Conservation (phyloP, 1,284 basidiomycete species). For the Gomphus sp. region DNA sequence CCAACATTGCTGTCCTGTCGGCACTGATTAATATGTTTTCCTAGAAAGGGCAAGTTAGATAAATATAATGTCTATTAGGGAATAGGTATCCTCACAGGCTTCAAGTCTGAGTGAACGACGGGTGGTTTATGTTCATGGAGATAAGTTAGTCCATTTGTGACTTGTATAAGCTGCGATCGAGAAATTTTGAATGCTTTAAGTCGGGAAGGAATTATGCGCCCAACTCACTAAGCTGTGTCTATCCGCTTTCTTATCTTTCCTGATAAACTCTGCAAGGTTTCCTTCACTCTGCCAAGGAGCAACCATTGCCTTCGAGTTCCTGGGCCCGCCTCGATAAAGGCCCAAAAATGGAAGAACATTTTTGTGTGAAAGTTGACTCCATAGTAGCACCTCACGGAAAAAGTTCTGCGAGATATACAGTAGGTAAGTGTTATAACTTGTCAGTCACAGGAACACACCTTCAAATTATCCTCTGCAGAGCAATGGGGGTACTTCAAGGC, state of each 20-base stretch:
- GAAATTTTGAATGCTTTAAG: not conserved
- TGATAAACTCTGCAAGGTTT: conserved; percentile 4
- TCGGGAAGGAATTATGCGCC: not conserved
- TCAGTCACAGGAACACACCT: not conserved
- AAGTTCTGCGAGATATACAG: not conserved
- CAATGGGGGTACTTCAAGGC: not conserved
- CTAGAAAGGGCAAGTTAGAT: not conserved
- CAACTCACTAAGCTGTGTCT: not conserved
- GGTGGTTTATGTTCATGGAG: conserved; percentile 6
- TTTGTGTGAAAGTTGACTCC: not conserved
- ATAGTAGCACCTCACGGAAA: not conserved
- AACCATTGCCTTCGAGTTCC: not conserved
- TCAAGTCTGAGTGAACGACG: not conserved
- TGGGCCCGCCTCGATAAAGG: not conserved
- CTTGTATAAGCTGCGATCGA: conserved; percentile 1
- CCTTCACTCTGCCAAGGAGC: conserved; percentile 9
- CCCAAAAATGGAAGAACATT: conserved; percentile 1
- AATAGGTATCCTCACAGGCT: not conserved
- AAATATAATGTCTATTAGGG: not conserved
- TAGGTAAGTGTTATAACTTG: not conserved
- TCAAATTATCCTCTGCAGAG: not conserved
- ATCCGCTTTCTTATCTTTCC: not conserved
- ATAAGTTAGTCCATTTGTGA: conserved; percentile 7
- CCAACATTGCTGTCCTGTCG: not conserved
- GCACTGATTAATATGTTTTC: conserved; percentile 7